Base-by-base conservation (phyloP, 1,284 basidiomycete genomes). In the Rhodofomes roseus region DNA sequence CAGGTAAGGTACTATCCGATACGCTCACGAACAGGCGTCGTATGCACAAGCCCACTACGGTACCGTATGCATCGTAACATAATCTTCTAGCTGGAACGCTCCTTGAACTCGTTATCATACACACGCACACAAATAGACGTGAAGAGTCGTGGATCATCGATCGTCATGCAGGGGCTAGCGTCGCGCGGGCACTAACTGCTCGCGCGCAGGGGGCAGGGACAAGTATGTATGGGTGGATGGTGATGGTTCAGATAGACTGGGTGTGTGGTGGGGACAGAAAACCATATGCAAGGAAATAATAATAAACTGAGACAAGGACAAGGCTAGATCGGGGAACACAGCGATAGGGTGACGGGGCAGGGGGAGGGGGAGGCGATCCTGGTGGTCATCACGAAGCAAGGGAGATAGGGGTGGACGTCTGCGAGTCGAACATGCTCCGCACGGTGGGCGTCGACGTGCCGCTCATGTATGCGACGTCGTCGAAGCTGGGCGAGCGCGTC, bases 401-500 rank as follows among this genome's bases (percentile, higher is more conserved):
- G 25, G 60, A 56, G 18, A 65, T 41, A 50, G 64, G 44, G 59
- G 61, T 58, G 22, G 64, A 54, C 18, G 62, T 62, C 54, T 57
- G 57, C 14, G 48, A 40, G 18, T 55, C 60, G 14, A 66, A 40
- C 22, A 61, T 34, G 48, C 62, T 64, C 27, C 63, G 62, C 41
- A 64, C 59, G 29, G 69, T 73, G 34, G 72, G 71, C 29, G 72
- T 74, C 54, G 68, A 58, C 48, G 61, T 48, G 27, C 73, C 60
- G 60, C 60, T 67, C 40, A 69, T 66, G 37, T 62, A 59, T 18
- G 64, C 62, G 20, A 74, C 69, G 58, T 74, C 70, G 64, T 73
- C 73, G 60, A 61, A 70, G 64, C 72, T 74, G 22, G 68, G 60
- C 34, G 71, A 73, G 2, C 72, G 68, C 34, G 71, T 68, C 22